Conservation (phyloP, 1,139 yeast genomes). For the Saccharomycopsis hybrid region DNA sequence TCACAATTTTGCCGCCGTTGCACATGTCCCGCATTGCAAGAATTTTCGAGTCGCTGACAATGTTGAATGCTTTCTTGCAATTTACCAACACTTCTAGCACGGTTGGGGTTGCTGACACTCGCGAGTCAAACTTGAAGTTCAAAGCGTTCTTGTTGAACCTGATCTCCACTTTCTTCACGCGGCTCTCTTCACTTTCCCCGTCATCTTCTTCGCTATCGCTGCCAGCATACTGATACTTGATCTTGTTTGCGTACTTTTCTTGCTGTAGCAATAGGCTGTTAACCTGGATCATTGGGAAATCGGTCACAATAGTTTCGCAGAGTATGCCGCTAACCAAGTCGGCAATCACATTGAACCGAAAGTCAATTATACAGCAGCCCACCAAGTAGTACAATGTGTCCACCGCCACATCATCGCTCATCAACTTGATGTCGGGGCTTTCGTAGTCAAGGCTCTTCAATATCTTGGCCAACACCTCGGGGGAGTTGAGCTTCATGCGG, state of each 20-base stretch:
- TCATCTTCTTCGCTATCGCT: no score
- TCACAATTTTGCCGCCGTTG: slow-evolving; percentile 5
- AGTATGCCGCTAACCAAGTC: slow-evolving; percentile 61
- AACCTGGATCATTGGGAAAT: slow-evolving; percentile 49
- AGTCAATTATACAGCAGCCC: slow-evolving; percentile 71
- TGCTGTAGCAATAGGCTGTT: no score
- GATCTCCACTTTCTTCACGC: slow-evolving; percentile 35
- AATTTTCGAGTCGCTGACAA: slow-evolving; percentile 26
- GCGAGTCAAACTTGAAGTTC: slow-evolving; percentile 54
- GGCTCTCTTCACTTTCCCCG: no score
- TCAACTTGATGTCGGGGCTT: slow-evolving; percentile 32
- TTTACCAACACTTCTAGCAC: slow-evolving; percentile 61
- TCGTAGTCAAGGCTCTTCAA: slow-evolving; percentile 45
- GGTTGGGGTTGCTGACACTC: slow-evolving; percentile 63
- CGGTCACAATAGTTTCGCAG: slow-evolving; percentile 53
- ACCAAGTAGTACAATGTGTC: slow-evolving; percentile 50
- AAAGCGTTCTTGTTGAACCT: slow-evolving; percentile 39
- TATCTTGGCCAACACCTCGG: slow-evolving; percentile 40
- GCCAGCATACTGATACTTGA: no score
- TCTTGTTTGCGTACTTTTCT: no score
- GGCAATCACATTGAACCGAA: slow-evolving; percentile 65
- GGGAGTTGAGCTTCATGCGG: slow-evolving; percentile 43
- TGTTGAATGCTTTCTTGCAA: slow-evolving; percentile 60
- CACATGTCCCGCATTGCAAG: slow-evolving; percentile 5
- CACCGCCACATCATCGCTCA: slow-evolving; percentile 43